Percentiles rank a stretch among this genome's conserved stretches.
Evolutionary conservation across 352 stramenopile genomes (phyloP).

Genomic region (Phytophthora tentaculata): DNA sequence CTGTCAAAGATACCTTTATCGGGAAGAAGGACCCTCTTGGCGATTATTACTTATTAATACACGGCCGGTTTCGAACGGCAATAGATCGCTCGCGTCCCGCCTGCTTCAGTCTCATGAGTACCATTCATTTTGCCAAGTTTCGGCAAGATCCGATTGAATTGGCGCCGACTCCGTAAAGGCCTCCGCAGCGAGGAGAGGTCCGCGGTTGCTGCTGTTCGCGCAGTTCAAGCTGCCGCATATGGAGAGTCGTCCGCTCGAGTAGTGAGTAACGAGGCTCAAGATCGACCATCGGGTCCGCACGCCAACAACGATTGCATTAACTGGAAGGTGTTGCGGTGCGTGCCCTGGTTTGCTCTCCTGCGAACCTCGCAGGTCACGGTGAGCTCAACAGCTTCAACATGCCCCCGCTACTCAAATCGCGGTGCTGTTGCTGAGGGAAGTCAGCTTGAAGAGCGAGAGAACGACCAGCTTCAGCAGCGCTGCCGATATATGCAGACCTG

Average conservation of each 20-base stretch:
- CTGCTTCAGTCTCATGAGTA: too few relatives aligned
- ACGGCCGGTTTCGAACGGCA: too few relatives aligned
- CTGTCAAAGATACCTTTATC: conserved; percentile 9
- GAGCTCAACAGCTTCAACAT: conserved; percentile 19
- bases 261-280: conserved; percentile 23
- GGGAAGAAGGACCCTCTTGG: conserved; percentile 12
- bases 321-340: too few relatives aligned
- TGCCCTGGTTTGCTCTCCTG: too few relatives aligned
- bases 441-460: conserved; percentile 37
- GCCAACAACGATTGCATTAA: background rate
- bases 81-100: too few relatives aligned
- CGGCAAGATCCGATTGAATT: background rate
- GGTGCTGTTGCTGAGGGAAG: conserved; percentile 24
- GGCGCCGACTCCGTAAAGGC: conserved; percentile 19
- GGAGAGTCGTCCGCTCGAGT: conserved; percentile 14
- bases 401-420: conserved; percentile 29
- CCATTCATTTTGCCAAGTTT: background rate
- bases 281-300: conserved; percentile 13
- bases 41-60: conserved; percentile 4
- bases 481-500: background rate
- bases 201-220: conserved; percentile 1
- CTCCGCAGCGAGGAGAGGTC: background rate
- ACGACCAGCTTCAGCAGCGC: conserved; percentile 19
- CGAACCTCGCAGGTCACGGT: background rate
- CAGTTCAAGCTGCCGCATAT: conserved; percentile 11